A percentile compares a stretch with the other conserved stretches of the same genome.
These are phyloP conservation scores for Nadsonia starkeyi-henricii DNA, from an alignment of 1,139 yeast species.

Conservation along the genomic window DNA sequence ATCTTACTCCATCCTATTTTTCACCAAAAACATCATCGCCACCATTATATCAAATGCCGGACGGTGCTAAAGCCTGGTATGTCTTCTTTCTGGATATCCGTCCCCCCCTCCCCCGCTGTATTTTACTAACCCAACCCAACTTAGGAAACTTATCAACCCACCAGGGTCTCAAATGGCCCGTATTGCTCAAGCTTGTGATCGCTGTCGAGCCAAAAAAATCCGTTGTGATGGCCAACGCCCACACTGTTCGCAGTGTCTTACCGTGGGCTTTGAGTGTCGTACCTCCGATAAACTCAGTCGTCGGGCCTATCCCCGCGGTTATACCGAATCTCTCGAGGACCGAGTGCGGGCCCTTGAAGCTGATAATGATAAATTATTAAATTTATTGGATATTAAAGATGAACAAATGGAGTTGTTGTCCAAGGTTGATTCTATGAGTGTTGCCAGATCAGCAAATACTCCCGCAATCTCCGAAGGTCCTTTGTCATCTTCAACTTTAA, in stretches of 20 bases:
- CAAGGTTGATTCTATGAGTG: conserved; percentile 10
- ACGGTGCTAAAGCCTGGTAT: conserved; percentile 24
- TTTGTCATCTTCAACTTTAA: conserved; percentile 1
- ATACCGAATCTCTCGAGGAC: conserved; percentile 58
- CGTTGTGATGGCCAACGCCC: conserved; percentile 58
- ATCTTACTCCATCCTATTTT: too few relatives aligned
- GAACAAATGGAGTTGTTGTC: conserved; percentile 37
- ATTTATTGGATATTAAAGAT: conserved; percentile 44
- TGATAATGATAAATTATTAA: conserved; percentile 37
- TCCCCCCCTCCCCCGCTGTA: not conserved
- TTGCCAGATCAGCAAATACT: not conserved
- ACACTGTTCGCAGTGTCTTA: conserved; percentile 47
- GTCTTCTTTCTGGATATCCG: conserved; percentile 5
- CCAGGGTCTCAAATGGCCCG: conserved; percentile 46
- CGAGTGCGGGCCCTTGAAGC: conserved; percentile 48
- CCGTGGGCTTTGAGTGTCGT: conserved; percentile 59
- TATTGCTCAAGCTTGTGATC: conserved; percentile 76
- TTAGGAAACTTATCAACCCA: conserved; percentile 43
- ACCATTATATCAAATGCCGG: too few relatives aligned
- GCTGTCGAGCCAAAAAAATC: conserved; percentile 71
- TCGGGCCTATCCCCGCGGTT: conserved; percentile 60
- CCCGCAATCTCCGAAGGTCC: not conserved
- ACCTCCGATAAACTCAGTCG: conserved; percentile 59
- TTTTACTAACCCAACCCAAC: too few relatives aligned
- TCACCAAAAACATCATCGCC: too few relatives aligned